phyloP scores from a whole-genome alignment of 106 monocot species.

The Allium sativum region DNA sequence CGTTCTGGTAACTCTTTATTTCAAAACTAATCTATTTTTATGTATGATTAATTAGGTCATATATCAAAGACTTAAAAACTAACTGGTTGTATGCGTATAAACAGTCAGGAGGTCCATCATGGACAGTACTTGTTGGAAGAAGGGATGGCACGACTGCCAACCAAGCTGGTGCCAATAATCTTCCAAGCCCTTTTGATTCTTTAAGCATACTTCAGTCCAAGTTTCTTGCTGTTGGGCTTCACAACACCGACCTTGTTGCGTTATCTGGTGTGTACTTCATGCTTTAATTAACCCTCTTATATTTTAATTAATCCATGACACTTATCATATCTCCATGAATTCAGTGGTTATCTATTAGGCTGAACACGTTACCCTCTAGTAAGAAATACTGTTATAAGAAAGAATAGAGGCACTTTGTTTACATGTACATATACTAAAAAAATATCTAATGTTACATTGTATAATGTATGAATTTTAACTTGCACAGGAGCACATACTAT shows the following conservation, averaged over 20 bases:
- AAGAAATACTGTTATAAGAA: no score
- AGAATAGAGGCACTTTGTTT: no score
- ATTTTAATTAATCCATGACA: no score
- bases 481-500: slow-evolving; percentile 22
- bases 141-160: slow-evolving; percentile 21
- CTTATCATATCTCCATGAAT: neutral
- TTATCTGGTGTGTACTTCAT: slow-evolving; percentile 14
- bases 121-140: slow-evolving; percentile 22
- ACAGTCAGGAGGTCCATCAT: slow-evolving; percentile 44
- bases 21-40: neutral
- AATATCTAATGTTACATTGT: neutral
- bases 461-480: no score
- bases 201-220: slow-evolving; percentile 14
- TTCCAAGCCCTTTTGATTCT: slow-evolving; percentile 22
- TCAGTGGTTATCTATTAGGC: no score
- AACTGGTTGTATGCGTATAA: neutral
- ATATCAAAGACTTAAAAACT: neutral
- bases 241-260: slow-evolving; percentile 26
- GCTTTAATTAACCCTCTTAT: neutral
- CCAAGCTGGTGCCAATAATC: slow-evolving; percentile 12
- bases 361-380: no score
- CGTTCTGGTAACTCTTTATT: slow-evolving; percentile 1
- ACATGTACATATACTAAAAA: neutral
- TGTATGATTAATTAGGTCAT: neutral
- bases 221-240: slow-evolving; percentile 17